Evolutionary conservation across 352 stramenopile species (phyloP).

Genomic region (Phytopythium boreale): DNA sequence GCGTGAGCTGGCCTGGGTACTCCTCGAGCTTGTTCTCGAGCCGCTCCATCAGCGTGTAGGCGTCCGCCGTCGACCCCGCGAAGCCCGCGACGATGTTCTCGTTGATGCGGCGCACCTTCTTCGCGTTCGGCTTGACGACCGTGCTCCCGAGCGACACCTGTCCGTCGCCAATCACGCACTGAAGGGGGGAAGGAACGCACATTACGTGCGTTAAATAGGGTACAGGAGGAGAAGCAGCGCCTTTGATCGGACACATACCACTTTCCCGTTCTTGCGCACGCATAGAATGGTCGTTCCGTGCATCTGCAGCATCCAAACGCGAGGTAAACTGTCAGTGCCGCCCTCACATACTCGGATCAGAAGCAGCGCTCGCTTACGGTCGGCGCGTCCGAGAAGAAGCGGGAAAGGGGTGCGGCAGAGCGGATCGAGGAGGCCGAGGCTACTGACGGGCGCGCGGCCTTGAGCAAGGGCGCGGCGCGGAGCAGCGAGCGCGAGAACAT

Average conservation of each 20-base stretch:
- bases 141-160: conserved; percentile 95
- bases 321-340: neutral
- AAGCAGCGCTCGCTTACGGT: conserved; percentile 25
- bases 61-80: conserved; percentile 96
- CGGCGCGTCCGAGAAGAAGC: conserved; percentile 50
- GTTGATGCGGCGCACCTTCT: conserved; percentile 96
- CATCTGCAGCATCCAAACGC: conserved; percentile 46
- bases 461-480: conserved; percentile 24
- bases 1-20: conserved; percentile 95
- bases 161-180: conserved; percentile 97
- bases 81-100: conserved; percentile 96
- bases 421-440: conserved; percentile 9
- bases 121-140: conserved; percentile 97
- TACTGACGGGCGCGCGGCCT: conserved; percentile 1
- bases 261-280: conserved; percentile 96
- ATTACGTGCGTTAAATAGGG: neutral
- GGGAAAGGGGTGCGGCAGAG: conserved; percentile 18
- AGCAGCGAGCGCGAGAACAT: conserved; percentile 71
- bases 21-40: conserved; percentile 98
- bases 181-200: neutral
- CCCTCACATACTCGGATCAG: neutral
- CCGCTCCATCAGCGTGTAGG: conserved; percentile 98
- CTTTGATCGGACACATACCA: conserved; percentile 62
- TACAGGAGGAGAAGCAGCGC: neutral
- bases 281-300: conserved; percentile 98